A percentile compares a stretch with the other conserved stretches of the same genome.
These are phyloP conservation scores for Macrolepiota fuliginosa DNA, from an alignment of 768 basidiomycete species.

Conservation along the genomic window DNA sequence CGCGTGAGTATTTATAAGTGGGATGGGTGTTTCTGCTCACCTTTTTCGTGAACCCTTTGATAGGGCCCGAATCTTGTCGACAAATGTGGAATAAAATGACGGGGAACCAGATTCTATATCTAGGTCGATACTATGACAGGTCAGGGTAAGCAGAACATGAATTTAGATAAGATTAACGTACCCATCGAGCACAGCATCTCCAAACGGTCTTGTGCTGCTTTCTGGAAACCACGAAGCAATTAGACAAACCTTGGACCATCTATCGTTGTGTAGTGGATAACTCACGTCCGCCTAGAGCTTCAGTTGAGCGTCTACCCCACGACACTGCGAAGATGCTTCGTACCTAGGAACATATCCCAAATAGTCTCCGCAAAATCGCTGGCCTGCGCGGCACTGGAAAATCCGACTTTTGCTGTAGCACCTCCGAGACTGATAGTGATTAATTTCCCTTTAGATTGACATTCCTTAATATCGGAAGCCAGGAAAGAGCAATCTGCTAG, in stretches of 20 bases:
- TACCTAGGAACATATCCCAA: slow-evolving; percentile 71
- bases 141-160: background rate
- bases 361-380: slow-evolving; percentile 54
- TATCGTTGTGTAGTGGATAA: slow-evolving; percentile 10
- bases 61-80: slow-evolving; percentile 48
- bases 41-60: slow-evolving; percentile 47
- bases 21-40: slow-evolving; percentile 24
- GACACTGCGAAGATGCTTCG: slow-evolving; percentile 6
- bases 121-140: slow-evolving; percentile 50
- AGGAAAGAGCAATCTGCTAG: slow-evolving; percentile 66
- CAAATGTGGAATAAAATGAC: slow-evolving; percentile 50
- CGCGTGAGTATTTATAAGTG: background rate
- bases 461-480: slow-evolving; percentile 58
- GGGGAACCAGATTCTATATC: slow-evolving; percentile 66
- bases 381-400: slow-evolving; percentile 53
- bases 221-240: slow-evolving; percentile 18
- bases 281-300: slow-evolving; percentile 28
- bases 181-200: slow-evolving; percentile 69
- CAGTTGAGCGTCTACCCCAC: slow-evolving; percentile 1
- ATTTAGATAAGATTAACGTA: slow-evolving; percentile 21
- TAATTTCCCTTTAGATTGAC: slow-evolving; percentile 61
- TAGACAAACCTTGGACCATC: background rate
- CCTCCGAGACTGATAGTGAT: slow-evolving; percentile 56
- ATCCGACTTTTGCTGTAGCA: slow-evolving; percentile 55
- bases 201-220: slow-evolving; percentile 58